These are phyloP conservation scores for Tephrocybe rancida DNA, from an alignment of 768 basidiomycete genomes.

Conservation along the genomic window DNA sequence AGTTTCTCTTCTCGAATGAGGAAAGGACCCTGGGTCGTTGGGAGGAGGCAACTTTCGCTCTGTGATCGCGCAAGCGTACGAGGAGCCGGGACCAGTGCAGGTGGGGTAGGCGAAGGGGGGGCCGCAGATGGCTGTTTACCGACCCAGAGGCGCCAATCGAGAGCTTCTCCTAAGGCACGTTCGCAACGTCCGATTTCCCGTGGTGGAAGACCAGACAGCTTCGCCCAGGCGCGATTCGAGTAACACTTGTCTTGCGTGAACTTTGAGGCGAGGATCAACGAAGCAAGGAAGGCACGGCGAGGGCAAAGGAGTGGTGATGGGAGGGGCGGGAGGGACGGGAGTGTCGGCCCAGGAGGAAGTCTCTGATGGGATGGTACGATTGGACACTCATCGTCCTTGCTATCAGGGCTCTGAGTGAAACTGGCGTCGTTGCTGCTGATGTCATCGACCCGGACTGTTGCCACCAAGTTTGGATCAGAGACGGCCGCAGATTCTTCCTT, in stretches of 20 bases:
- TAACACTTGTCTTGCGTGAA: constrained; percentile 94
- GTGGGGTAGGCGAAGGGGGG: constrained; percentile 20
- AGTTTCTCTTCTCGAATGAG: constrained; percentile 18
- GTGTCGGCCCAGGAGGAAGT: constrained; percentile 12
- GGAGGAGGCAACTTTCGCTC: constrained; percentile 45
- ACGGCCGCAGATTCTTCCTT: constrained; percentile 6
- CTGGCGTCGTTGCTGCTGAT: constrained; percentile 22
- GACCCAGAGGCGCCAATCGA: constrained; percentile 94
- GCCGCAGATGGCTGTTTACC: constrained; percentile 56
- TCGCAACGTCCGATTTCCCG: constrained; percentile 89
- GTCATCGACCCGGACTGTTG: constrained; percentile 47
- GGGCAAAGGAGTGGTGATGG: constrained; percentile 87
- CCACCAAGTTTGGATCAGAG: constrained; percentile 30
- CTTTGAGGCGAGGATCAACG: constrained; percentile 88
- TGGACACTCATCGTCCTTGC: not conserved
- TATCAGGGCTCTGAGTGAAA: constrained; percentile 17
- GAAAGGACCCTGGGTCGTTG: constrained; percentile 22
- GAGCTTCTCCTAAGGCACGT: constrained; percentile 80
- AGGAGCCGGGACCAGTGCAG: constrained; percentile 12
- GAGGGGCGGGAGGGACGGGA: constrained; percentile 38
- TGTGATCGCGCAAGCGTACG: constrained; percentile 50
- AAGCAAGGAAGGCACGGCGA: constrained; percentile 84
- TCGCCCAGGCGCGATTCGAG: constrained; percentile 93
- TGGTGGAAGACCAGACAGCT: constrained; percentile 85
- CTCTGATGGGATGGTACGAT: not conserved